A percentile compares a stretch with the other conserved stretches of the same genome.
Evolutionary conservation across 2,329 filamentous ascomycete genomes (phyloP).

Genomic region (Cladosporium sp.): DNA sequence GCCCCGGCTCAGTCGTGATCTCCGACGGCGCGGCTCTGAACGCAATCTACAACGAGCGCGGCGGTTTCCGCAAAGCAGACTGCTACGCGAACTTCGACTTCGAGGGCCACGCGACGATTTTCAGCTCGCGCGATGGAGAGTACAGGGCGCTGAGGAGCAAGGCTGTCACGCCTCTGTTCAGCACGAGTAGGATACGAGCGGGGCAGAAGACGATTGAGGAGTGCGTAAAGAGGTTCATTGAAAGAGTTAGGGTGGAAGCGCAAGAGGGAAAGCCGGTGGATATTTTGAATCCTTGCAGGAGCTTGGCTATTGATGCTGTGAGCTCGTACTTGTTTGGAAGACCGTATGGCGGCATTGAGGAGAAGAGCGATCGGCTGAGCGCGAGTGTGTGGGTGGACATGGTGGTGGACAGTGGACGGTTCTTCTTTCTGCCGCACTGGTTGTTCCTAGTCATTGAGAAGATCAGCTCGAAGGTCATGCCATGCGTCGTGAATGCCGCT

Average conservation of each 20-base stretch:
- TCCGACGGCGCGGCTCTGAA: slow-evolving; percentile 69
- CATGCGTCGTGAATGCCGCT: slow-evolving; percentile 36
- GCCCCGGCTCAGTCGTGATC: slow-evolving; percentile 73
- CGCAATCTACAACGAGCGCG: slow-evolving; percentile 51
- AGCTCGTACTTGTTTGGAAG: slow-evolving; percentile 56
- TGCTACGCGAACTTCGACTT: slow-evolving; percentile 30
- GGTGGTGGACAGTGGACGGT: slow-evolving; percentile 57
- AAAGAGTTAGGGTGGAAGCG: slow-evolving; percentile 43
- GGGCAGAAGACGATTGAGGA: slow-evolving; percentile 43
- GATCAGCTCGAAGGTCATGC: slow-evolving; percentile 26
- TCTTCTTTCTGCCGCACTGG: slow-evolving; percentile 55
- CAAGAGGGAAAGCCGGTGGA: slow-evolving; percentile 43
- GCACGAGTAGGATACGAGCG: slow-evolving; percentile 48
- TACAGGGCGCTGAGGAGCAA: slow-evolving; percentile 51
- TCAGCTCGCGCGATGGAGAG: slow-evolving; percentile 44
- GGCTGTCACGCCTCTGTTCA: slow-evolving; percentile 54
- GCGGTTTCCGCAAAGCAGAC: slow-evolving; percentile 28
- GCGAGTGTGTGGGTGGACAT: slow-evolving; percentile 56
- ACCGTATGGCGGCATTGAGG: slow-evolving; percentile 53
- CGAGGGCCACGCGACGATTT: slow-evolving; percentile 36
- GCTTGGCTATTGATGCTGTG: slow-evolving; percentile 57
- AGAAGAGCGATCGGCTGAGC: slow-evolving; percentile 42
- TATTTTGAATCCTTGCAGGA: slow-evolving; percentile 53
- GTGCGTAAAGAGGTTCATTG: slow-evolving; percentile 48
- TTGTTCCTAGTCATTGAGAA: slow-evolving; percentile 46